These are phyloP conservation scores for Misopates orontium DNA, from an alignment of 257 asterid genomes.

Conservation along the genomic window DNA sequence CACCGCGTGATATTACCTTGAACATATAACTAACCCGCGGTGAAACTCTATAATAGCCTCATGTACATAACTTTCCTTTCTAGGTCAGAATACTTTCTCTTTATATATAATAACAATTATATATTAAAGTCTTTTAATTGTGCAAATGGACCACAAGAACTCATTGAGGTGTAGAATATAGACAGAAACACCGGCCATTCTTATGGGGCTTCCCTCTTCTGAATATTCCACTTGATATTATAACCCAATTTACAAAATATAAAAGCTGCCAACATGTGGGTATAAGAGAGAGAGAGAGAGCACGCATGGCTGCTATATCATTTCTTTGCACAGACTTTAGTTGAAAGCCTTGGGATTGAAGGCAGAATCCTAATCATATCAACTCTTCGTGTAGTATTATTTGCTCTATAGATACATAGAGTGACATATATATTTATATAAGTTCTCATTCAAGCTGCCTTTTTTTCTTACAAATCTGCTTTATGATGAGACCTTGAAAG, in stretches of 20 bases:
- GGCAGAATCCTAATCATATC: conserved; percentile 55
- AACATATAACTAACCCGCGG: too few species aligned
- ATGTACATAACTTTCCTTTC: too few species aligned
- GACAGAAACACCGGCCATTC: conserved; percentile 28
- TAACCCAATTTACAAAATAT: conserved; percentile 31
- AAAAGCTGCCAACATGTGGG: conserved; percentile 59
- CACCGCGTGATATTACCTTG: too few species aligned
- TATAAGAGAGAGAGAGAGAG: conserved; percentile 35
- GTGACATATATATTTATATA: not conserved
- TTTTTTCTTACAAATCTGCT: conserved; percentile 55
- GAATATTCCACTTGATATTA: conserved; percentile 32
- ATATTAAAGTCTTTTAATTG: not conserved
- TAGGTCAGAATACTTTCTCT: too few species aligned
- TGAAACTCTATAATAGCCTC: too few species aligned
- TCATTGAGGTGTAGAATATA: conserved; percentile 39
- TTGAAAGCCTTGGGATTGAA: conserved; percentile 79
- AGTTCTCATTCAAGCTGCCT: conserved; percentile 21
- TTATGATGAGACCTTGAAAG: conserved; percentile 55
- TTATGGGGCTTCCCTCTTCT: conserved; percentile 24
- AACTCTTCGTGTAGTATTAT: conserved; percentile 39
- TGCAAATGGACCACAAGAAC: conserved; percentile 41
- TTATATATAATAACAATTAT: too few species aligned
- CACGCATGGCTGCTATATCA: conserved; percentile 55
- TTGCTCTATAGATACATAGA: not conserved
- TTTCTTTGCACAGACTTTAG: conserved; percentile 56